These are phyloP conservation scores for Auxenochlorella pyrenoidosa DNA, from an alignment of 139 green algal genomes.

Conservation along the genomic window DNA sequence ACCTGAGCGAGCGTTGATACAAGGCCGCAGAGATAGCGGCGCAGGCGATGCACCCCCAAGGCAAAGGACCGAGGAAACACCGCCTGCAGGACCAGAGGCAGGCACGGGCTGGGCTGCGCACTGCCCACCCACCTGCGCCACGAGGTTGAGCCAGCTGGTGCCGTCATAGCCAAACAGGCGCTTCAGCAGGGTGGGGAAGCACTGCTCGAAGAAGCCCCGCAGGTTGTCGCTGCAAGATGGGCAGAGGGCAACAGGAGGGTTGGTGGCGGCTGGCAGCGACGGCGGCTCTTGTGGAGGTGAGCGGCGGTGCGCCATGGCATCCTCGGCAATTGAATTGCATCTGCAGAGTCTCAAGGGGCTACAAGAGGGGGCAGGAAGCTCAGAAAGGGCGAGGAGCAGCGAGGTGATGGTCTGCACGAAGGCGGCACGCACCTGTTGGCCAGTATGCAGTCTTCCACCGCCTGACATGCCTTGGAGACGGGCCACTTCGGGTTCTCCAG, in stretches of 20 bases:
- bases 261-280: not conserved
- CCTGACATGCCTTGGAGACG: slow-evolving; percentile 60
- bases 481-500: slow-evolving; percentile 32
- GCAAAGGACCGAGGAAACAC: not conserved
- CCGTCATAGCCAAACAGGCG: slow-evolving; percentile 85
- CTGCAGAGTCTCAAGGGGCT: not conserved
- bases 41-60: too few species aligned
- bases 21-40: too few species aligned
- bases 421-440: slow-evolving; percentile 60
- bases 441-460: slow-evolving; percentile 73
- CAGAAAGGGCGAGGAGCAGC: not conserved
- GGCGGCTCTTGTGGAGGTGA: not conserved
- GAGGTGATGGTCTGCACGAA: not conserved
- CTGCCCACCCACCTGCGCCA: slow-evolving; percentile 54
- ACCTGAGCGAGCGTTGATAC: too few species aligned
- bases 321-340: too few species aligned
- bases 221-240: slow-evolving; percentile 76
- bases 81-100: not conserved
- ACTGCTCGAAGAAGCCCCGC: slow-evolving; percentile 85
- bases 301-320: too few species aligned
- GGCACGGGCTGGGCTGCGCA: not conserved
- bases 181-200: slow-evolving; percentile 78
- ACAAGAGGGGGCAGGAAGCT: not conserved
- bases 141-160: slow-evolving; percentile 73
- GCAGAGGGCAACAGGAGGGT: not conserved